Evolutionary conservation across 2,329 filamentous ascomycete genomes (phyloP).

Genomic region (Dichotomopilus funicola): DNA sequence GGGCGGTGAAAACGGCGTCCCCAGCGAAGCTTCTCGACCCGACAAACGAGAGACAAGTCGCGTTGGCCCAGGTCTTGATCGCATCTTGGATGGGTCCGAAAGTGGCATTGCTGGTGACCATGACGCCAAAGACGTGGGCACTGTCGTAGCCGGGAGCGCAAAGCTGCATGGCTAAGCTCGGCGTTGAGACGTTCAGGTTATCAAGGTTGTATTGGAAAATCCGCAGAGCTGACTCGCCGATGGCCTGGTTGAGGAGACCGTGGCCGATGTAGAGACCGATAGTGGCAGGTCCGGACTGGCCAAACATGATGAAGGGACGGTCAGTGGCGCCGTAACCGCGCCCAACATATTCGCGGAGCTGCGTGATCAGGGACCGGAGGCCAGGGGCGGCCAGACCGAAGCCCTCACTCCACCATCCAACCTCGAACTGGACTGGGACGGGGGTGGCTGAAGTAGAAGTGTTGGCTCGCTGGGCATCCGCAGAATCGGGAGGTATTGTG

Average conservation of each 20-base stretch:
- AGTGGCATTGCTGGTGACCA: constrained; percentile 28
- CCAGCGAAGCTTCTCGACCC: background rate
- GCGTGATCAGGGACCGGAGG: constrained; percentile 5
- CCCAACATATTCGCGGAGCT: constrained; percentile 8
- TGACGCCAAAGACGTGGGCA: constrained; percentile 30
- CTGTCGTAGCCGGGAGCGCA: constrained; percentile 27
- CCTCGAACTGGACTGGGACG: constrained; percentile 13
- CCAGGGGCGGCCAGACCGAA: constrained; percentile 2
- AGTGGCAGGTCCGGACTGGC: constrained; percentile 10
- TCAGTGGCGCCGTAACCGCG: constrained; percentile 5
- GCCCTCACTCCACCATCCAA: constrained; percentile 12
- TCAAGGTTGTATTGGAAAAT: constrained; percentile 24
- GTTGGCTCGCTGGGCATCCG: constrained; percentile 1
- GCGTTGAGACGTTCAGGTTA: constrained; percentile 18
- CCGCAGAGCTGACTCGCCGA: constrained; percentile 26
- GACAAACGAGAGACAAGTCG: background rate
- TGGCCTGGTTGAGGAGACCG: constrained; percentile 25
- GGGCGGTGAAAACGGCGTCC: background rate
- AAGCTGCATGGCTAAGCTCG: constrained; percentile 32
- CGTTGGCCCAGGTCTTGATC: constrained; percentile 25
- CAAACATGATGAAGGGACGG: constrained; percentile 9
- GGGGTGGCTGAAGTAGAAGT: constrained; percentile 4
- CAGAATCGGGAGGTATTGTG: background rate
- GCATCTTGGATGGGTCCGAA: constrained; percentile 29
- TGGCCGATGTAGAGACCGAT: constrained; percentile 34